These are phyloP conservation scores for Gyrodon lividus DNA, from an alignment of 768 basidiomycete species.

Conservation along the genomic window DNA sequence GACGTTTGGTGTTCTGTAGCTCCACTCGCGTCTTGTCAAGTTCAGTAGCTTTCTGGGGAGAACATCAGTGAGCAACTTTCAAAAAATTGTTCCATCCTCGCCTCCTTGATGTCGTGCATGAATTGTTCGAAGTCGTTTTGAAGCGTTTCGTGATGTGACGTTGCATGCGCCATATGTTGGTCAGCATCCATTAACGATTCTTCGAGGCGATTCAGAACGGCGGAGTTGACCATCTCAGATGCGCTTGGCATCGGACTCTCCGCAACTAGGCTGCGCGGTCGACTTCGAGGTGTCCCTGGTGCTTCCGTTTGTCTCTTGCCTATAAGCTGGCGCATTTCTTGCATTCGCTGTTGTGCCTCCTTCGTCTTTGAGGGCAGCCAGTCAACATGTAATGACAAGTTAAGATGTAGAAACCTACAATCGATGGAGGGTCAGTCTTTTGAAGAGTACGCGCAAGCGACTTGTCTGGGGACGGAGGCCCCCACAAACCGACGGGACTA, in stretches of 20 bases:
- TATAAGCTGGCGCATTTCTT: constrained; percentile 81
- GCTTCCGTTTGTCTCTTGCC: constrained; percentile 53
- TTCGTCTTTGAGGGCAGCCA: constrained; percentile 47
- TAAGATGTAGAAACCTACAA: constrained; percentile 36
- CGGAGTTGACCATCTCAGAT: constrained; percentile 16
- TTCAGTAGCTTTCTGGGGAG: constrained; percentile 56
- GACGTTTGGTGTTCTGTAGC: constrained; percentile 65
- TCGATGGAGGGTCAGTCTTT: constrained; percentile 35
- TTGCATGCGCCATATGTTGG: constrained; percentile 47
- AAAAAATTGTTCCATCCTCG: constrained; percentile 27
- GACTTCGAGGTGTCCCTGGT: constrained; percentile 42
- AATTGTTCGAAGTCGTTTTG: constrained; percentile 50
- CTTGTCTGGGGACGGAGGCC: constrained; percentile 61
- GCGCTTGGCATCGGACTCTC: constrained; percentile 17
- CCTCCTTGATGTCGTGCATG: constrained; percentile 56
- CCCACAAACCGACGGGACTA: constrained; percentile 37
- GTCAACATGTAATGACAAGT: constrained; percentile 9
- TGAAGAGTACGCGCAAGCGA: constrained; percentile 45
- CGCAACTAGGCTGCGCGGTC: constrained; percentile 38
- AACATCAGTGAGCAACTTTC: not conserved
- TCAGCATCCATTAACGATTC: constrained; percentile 59
- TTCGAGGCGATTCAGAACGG: constrained; percentile 38
- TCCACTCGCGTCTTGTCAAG: constrained; percentile 63
- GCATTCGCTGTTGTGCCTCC: constrained; percentile 75
- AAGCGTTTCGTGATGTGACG: constrained; percentile 55